A percentile compares a stretch with the other conserved stretches of the same genome.
These are phyloP conservation scores for Zalerion maritima DNA, from an alignment of 495 filamentous ascomycete species.

Conservation along the genomic window DNA sequence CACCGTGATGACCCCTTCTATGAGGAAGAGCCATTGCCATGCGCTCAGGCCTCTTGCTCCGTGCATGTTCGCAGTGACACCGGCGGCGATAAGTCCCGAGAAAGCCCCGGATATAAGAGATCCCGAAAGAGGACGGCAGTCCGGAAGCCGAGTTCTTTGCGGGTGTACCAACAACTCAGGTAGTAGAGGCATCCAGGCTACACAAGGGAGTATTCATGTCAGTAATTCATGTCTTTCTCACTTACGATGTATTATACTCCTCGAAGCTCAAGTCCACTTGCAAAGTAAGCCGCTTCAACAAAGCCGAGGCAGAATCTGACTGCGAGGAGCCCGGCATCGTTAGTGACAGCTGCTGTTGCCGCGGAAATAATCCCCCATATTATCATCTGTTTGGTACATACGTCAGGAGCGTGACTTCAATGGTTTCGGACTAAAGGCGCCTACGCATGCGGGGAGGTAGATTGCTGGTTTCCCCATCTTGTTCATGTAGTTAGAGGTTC, in stretches of 20 bases:
- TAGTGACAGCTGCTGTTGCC: constrained; percentile 44
- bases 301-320: constrained; percentile 62
- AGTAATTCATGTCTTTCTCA: constrained; percentile 1
- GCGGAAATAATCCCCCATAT: constrained; percentile 63
- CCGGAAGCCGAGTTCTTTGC: constrained; percentile 34
- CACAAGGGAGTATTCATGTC: too few species aligned
- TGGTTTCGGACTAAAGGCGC: too few species aligned
- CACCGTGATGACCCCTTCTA: constrained; percentile 49
- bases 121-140: constrained; percentile 48
- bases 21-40: constrained; percentile 63
- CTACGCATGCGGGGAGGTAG: constrained; percentile 46
- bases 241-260: neutral
- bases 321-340: constrained; percentile 45
- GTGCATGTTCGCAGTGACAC: constrained; percentile 35
- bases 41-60: constrained; percentile 27
- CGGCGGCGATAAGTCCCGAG: constrained; percentile 47
- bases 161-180: constrained; percentile 43
- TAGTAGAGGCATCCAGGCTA: constrained; percentile 30
- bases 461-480: constrained; percentile 43
- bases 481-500: constrained; percentile 42
- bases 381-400: constrained; percentile 42
- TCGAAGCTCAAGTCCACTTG: constrained; percentile 23
- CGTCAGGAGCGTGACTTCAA: too few species aligned
- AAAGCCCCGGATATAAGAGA: constrained; percentile 49
- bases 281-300: constrained; percentile 37